Percentiles rank a stretch among this genome's conserved stretches.
phyloP scores from a whole-genome alignment of 2,329 filamentous ascomycete species.

The Trichoderma lentiforme region DNA sequence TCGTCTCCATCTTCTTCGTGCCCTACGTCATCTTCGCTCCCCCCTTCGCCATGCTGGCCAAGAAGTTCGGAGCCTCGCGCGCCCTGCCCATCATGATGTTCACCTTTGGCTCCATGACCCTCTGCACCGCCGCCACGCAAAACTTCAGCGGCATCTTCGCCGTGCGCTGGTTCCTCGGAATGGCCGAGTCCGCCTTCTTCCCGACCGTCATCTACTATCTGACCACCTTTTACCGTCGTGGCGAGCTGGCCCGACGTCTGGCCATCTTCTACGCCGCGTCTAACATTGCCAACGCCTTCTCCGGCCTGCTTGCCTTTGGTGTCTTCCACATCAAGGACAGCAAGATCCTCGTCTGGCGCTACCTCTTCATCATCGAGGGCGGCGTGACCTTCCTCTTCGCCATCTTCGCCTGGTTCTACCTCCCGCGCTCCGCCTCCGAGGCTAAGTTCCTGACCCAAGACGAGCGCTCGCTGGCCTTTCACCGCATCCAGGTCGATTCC shows the following conservation, averaged over 20 bases:
- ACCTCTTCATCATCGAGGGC: slow-evolving; percentile 54
- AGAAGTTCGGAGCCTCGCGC: slow-evolving; percentile 64
- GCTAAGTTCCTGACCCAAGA: slow-evolving; percentile 63
- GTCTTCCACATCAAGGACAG: slow-evolving; percentile 44
- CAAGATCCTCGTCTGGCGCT: slow-evolving; percentile 44
- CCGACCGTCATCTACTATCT: slow-evolving; percentile 52
- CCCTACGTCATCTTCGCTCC: slow-evolving; percentile 71
- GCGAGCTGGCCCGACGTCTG: slow-evolving; percentile 42
- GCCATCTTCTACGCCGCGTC: slow-evolving; percentile 74
- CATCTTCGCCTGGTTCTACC: slow-evolving; percentile 64
- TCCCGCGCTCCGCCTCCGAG: slow-evolving; percentile 61
- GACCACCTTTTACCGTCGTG: slow-evolving; percentile 49
- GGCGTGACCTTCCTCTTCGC: slow-evolving; percentile 58
- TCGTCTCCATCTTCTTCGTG: slow-evolving; percentile 71
- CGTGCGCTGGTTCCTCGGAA: slow-evolving; percentile 51
- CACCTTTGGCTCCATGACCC: slow-evolving; percentile 64
- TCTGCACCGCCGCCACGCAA: slow-evolving; percentile 51
- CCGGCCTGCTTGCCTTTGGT: slow-evolving; percentile 46
- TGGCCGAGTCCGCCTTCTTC: slow-evolving; percentile 54
- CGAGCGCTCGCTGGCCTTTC: slow-evolving; percentile 66
- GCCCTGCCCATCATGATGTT: slow-evolving; percentile 72
- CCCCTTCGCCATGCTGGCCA: slow-evolving; percentile 57
- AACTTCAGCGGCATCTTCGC: slow-evolving; percentile 50
- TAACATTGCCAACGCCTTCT: slow-evolving; percentile 64
- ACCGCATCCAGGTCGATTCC: slow-evolving; percentile 72